phyloP scores from a whole-genome alignment of 2,329 filamentous ascomycete genomes.

The Herpomyces periplanetae region DNA sequence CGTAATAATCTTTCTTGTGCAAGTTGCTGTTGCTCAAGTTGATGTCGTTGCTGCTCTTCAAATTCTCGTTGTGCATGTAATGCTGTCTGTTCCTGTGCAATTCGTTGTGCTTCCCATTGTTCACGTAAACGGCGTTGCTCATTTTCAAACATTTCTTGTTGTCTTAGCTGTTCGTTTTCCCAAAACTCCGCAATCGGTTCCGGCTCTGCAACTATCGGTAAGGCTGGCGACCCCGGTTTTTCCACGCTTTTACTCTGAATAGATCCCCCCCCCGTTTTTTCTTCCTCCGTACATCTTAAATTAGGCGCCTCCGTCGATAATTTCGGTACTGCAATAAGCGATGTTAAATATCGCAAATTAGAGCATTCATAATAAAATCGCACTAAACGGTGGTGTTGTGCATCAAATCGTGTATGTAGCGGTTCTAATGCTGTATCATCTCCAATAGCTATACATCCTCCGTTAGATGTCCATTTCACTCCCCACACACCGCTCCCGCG shows the following conservation, averaged over 20 bases:
- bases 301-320: conserved; percentile 76
- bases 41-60: conserved; percentile 56
- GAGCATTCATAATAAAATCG: conserved; percentile 99
- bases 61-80: conserved; percentile 73
- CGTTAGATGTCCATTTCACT: conserved; percentile 1
- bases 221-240: conserved; percentile 25
- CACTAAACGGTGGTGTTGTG: conserved; percentile 76
- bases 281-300: conserved; percentile 42
- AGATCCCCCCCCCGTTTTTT: too few relatives aligned
- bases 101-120: conserved; percentile 41
- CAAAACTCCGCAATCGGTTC: conserved; percentile 93
- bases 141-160: conserved; percentile 76
- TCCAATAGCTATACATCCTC: conserved; percentile 28
- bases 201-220: conserved; percentile 32
- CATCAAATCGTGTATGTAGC: conserved; percentile 53
- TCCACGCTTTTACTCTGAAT: conserved; percentile 26
- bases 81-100: conserved; percentile 41
- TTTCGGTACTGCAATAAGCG: conserved; percentile 78
- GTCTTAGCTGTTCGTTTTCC: conserved; percentile 60
- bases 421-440: conserved; percentile 74
- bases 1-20: conserved; percentile 62
- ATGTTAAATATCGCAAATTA: conserved; percentile 79
- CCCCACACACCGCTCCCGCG: not conserved
- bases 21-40: conserved; percentile 56
- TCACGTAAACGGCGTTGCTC: conserved; percentile 64